Base-by-base conservation (phyloP, 257 asterid genomes). In the Voacanga thouarsii region DNA sequence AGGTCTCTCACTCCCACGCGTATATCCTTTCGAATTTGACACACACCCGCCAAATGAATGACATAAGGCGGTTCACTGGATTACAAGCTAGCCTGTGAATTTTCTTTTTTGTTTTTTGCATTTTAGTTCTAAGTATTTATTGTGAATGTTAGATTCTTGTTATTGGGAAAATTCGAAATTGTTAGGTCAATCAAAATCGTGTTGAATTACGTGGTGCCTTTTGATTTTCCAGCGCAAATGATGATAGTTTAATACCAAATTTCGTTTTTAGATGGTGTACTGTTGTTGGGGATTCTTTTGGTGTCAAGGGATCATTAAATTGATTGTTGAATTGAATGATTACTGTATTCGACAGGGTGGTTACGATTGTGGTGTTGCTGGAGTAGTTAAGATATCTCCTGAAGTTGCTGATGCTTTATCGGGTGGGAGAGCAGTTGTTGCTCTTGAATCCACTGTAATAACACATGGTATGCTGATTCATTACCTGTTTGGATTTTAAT, bases 361-460 rank as follows among this genome's bases (percentile, higher is more conserved):
- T 12, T 3, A n/a, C 30, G 71, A 59, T 7, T 28, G 66, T 44
- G 72, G 81, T 16, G 0, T 66, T 70, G 59, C 47, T 47, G 80
- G 53, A 68, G 43, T 77, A 23, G 65, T 93, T 53, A 95, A 92
- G 91, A 76, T 90, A 76, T 90, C 96, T 14, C 75, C 77, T 9
- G 88, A 89, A 92, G 98, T 95, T 85, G 83, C 92, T n/a, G 93
- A 88, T 82, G 99, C 98, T 77, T 83, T 95, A 81, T 86, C 90
- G n/a, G 63, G 60, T 66, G 92, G 97, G 44, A 85, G 77, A 77
- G 86, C 97, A 5, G 94, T 95, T 77, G 99, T 95, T 84, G 99
- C 99, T 80, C 96, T 95, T 70, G 99, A 95, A 83, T 95, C 99
- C 69, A 93, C 99, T 44, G 89, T 95, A 37, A 95, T 95, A 75